Percentiles rank a stretch among this genome's conserved stretches.
Evolutionary conservation across 148 eudicot genomes (phyloP).

Genomic region (Spergularia bocconei): DNA sequence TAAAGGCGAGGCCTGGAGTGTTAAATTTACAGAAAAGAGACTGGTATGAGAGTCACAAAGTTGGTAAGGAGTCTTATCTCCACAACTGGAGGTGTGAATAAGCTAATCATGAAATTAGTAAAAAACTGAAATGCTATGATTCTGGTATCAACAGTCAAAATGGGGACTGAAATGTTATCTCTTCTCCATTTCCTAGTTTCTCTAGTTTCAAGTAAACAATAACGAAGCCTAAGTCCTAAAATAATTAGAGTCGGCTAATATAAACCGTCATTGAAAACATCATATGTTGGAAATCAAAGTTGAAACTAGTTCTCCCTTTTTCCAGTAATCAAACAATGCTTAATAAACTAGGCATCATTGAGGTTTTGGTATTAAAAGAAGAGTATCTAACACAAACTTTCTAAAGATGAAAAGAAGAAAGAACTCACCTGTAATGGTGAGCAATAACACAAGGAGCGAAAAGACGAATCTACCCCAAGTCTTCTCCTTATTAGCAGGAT

Average conservation of each 20-base stretch:
- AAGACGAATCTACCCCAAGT: slow-evolving; percentile 30
- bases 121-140: not conserved
- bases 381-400: not conserved
- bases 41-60: not conserved
- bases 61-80: slow-evolving; percentile 10
- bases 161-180: too few species aligned
- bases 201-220: too few species aligned
- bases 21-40: slow-evolving; percentile 12
- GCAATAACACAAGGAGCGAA: slow-evolving; percentile 26
- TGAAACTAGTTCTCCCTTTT: too few species aligned
- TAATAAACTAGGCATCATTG: too few species aligned
- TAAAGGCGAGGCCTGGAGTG: slow-evolving; percentile 38
- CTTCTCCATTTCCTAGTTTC: too few species aligned
- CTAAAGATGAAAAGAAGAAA: not conserved
- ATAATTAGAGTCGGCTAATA: not conserved
- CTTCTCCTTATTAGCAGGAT: not conserved
- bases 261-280: not conserved
- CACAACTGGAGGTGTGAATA: not conserved
- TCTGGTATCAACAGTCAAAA: too few species aligned
- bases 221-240: too few species aligned
- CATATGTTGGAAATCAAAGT: not conserved
- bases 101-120: not conserved
- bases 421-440: slow-evolving; percentile 35
- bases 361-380: too few species aligned
- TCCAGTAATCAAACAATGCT: too few species aligned